Conservation (phyloP, 1,139 yeast genomes). For the Yamadazyma dushanensis region DNA sequence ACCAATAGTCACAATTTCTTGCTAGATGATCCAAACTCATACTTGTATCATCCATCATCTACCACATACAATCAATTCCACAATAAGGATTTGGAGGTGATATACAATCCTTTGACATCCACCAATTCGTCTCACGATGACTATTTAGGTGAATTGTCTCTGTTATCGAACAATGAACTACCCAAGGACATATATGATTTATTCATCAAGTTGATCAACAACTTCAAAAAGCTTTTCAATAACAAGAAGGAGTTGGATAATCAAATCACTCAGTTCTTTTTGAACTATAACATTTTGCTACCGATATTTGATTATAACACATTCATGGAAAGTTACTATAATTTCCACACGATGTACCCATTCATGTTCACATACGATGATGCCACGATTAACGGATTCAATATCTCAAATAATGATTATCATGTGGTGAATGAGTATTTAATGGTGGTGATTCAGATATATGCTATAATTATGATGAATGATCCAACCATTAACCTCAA, state of each 20-base stretch:
- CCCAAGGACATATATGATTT: constrained; percentile 47
- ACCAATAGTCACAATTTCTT: constrained; percentile 48
- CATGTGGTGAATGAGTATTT: constrained; percentile 51
- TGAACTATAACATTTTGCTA: constrained; percentile 56
- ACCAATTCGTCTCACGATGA: constrained; percentile 22
- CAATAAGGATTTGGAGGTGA: constrained; percentile 41
- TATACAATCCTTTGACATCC: constrained; percentile 46
- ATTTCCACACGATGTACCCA: constrained; percentile 57
- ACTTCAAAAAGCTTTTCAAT: constrained; percentile 45
- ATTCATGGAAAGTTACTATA: constrained; percentile 59
- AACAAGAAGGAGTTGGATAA: constrained; percentile 51
- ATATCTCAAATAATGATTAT: constrained; percentile 52
- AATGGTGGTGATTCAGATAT: constrained; percentile 45
- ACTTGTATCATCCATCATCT: constrained; percentile 44
- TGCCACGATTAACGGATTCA: constrained; percentile 51
- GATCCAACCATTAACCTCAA: constrained; percentile 48
- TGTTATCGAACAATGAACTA: constrained; percentile 24
- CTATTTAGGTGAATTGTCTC: constrained; percentile 18
- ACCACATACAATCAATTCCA: constrained; percentile 40
- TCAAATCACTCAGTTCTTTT: constrained; percentile 53
- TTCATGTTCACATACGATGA: constrained; percentile 52
- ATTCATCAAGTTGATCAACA: constrained; percentile 46
- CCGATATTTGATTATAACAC: constrained; percentile 62
- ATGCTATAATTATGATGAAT: constrained; percentile 49
- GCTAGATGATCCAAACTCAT: constrained; percentile 45